Base-by-base conservation (phyloP, 2,329 filamentous ascomycete species). In the Byssothecium circinans region DNA sequence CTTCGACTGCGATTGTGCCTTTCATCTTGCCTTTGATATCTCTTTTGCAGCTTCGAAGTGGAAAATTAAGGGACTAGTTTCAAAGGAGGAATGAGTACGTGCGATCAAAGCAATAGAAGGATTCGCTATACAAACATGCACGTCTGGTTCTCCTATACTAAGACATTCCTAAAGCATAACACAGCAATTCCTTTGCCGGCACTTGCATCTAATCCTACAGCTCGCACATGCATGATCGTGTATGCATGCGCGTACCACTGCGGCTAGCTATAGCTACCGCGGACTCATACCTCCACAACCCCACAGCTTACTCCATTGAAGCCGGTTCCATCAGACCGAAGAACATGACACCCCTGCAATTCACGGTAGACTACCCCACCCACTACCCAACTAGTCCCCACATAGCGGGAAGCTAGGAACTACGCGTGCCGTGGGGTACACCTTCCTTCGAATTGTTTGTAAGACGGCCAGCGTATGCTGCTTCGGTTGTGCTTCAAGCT, bases 1-100 rank as follows among this genome's bases (percentile, higher is more conserved):
- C 59, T 47, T 65, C 62, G 25, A 65, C 49, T 43, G 61, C 61
- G 30, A 65, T 59, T 25, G 61, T 65, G 27, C 60, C 59, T 36
- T 52, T 64, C 59, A 64, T 60, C 11, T 33, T 54, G 44, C 12
- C 14, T n/a, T 32, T 14, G 6, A 8, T 10, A 8, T 4, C 29
- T 32, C 29, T 32, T 32, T 12, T 7, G 14, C 29, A 5, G 6
- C 25, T 27, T 27, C n/a, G n/a, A n/a, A n/a, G n/a, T n/a, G n/a
- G n/a, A n/a, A n/a, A n/a, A n/a, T n/a, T n/a, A n/a, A n/a, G n/a
- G n/a, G n/a, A n/a, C n/a, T n/a, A n/a, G n/a, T n/a, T n/a, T n/a
- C n/a, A n/a, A n/a, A n/a, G n/a, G n/a, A n/a, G n/a, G n/a, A n/a
- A n/a, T n/a, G n/a, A n/a, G n/a, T n/a, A n/a, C n/a, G n/a, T n/a